Conservation (phyloP, 306 rosid genomes). For the Psophocarpus tetragonolobus region DNA sequence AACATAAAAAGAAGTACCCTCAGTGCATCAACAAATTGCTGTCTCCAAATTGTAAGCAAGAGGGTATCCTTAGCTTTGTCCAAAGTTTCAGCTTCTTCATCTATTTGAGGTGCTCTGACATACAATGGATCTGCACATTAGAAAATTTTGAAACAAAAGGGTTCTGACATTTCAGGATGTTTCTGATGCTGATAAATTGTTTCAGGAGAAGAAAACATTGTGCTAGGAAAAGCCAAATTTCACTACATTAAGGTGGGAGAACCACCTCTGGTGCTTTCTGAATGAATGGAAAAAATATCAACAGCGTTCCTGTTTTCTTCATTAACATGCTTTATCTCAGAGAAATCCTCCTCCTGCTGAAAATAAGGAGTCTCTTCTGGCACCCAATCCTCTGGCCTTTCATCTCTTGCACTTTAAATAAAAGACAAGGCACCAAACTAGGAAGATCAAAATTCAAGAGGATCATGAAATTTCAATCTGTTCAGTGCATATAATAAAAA, state of each 20-base stretch:
- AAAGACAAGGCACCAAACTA: slow-evolving; percentile 38
- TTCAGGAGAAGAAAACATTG: slow-evolving; percentile 20
- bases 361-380: slow-evolving; percentile 58
- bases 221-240: slow-evolving; percentile 9
- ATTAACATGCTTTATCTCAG: slow-evolving; percentile 39
- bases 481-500: not conserved
- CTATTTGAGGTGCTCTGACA: slow-evolving; percentile 48
- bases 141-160: not conserved
- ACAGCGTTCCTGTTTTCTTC: slow-evolving; percentile 46
- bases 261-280: slow-evolving; percentile 52
- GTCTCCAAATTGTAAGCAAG: slow-evolving; percentile 64
- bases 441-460: slow-evolving; percentile 22
- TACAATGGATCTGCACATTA: slow-evolving; percentile 53
- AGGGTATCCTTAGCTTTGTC: slow-evolving; percentile 34
- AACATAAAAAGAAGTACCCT: slow-evolving; percentile 51
- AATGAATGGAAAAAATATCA: slow-evolving; percentile 69
- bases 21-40: slow-evolving; percentile 77
- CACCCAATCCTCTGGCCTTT: slow-evolving; percentile 96
- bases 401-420: slow-evolving; percentile 67
- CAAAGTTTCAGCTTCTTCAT: slow-evolving; percentile 49
- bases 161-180: slow-evolving; percentile 25
- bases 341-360: slow-evolving; percentile 31
- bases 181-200: slow-evolving; percentile 21
- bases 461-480: not conserved
- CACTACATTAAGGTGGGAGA: slow-evolving; percentile 26